Conservation (phyloP, 2,329 filamentous ascomycete genomes). For the Raffaelea arxii region DNA sequence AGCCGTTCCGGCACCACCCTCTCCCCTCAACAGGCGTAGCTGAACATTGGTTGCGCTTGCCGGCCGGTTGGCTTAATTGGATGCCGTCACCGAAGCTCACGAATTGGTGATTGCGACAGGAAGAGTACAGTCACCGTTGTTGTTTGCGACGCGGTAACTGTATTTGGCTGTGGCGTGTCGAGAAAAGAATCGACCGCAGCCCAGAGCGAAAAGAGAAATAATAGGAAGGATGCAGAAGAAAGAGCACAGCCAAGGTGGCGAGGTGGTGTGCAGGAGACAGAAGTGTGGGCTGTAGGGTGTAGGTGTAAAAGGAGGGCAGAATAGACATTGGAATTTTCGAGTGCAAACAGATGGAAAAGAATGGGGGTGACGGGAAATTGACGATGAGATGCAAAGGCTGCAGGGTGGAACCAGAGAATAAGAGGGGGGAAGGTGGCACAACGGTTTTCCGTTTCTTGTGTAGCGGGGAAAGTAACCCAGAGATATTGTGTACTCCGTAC, state of each 20-base stretch:
- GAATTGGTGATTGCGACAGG: no score
- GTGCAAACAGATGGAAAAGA: neutral
- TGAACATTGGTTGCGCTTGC: constrained; percentile 9
- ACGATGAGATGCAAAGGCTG: constrained; percentile 1
- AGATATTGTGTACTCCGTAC: no score
- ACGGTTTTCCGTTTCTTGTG: constrained; percentile 6
- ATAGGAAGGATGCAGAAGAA: neutral
- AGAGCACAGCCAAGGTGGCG: neutral
- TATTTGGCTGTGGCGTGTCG: neutral
- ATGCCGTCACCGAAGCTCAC: neutral
- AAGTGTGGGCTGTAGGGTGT: neutral
- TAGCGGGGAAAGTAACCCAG: constrained; percentile 9
- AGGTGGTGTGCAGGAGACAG: neutral
- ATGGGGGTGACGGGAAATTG: constrained; percentile 2
- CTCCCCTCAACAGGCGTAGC: constrained; percentile 7
- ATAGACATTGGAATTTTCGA: neutral
- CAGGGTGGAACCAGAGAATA: constrained; percentile 4
- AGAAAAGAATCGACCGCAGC: no score
- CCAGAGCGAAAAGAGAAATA: neutral
- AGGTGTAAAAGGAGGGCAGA: neutral
- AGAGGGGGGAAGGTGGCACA: constrained; percentile 8
- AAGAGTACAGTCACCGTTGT: no score
- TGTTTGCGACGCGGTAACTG: no score
- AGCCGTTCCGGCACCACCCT: constrained; percentile 6
- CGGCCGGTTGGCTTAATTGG: neutral